A percentile compares a stretch with the other conserved stretches of the same genome.
phyloP scores from a whole-genome alignment of 2,329 filamentous ascomycete species.

The Corynespora cassiicola region DNA sequence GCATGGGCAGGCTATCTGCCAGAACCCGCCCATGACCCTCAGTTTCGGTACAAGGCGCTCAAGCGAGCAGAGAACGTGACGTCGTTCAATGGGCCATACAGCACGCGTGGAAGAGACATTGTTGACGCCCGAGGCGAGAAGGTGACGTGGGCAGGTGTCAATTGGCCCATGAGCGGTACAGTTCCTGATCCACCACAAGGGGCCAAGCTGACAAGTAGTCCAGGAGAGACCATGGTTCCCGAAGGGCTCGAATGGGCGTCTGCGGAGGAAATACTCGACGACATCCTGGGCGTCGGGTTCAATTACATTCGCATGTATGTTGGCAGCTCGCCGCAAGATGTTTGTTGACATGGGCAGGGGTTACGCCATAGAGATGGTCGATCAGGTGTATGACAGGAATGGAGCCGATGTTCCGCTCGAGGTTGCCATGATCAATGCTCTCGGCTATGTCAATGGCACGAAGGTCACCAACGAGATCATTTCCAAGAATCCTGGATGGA shows the following conservation, averaged over 20 bases:
- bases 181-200: background rate
- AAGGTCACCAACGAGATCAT: conserved; percentile 47
- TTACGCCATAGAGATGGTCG: conserved; percentile 51
- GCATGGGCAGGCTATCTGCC: conserved; percentile 24
- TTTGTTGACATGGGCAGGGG: too few species aligned
- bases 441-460: conserved; percentile 49
- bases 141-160: conserved; percentile 66
- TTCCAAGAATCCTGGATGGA: conserved; percentile 45
- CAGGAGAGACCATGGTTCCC: conserved; percentile 65
- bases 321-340: too few species aligned
- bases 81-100: conserved; percentile 42
- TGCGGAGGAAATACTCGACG: conserved; percentile 57
- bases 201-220: conserved; percentile 30
- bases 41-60: conserved; percentile 23
- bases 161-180: conserved; percentile 58
- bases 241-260: conserved; percentile 66
- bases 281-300: conserved; percentile 62
- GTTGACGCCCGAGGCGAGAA: conserved; percentile 47
- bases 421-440: conserved; percentile 46
- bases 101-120: conserved; percentile 47
- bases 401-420: conserved; percentile 47
- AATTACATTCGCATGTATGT: conserved; percentile 63
- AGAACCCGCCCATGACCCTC: conserved; percentile 13
- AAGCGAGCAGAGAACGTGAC: conserved; percentile 29
- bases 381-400: conserved; percentile 50